Percentiles rank a stretch among this genome's conserved stretches.
Conservation (phyloP, 1,139 yeast genomes). For the Scheffersomyces illinoinensis region DNA sequence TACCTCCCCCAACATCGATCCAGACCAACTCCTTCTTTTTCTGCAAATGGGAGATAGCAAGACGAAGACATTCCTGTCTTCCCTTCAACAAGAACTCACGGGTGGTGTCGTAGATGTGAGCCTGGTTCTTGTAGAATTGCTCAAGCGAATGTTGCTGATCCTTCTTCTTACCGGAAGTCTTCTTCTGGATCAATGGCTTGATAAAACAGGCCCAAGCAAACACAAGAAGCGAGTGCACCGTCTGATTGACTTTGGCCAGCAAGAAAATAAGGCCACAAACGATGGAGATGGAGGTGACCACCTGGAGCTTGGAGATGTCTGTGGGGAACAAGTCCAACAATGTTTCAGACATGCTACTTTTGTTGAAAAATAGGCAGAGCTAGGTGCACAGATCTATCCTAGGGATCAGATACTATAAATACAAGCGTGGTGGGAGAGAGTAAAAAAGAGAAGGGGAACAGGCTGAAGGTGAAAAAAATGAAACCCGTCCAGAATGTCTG, state of each 20-base stretch:
- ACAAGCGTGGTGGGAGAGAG: background rate
- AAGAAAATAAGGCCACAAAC: slow-evolving; percentile 6
- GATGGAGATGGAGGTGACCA: slow-evolving; percentile 1
- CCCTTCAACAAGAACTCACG: slow-evolving; percentile 68
- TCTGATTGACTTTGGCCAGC: slow-evolving; percentile 22
- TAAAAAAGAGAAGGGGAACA: background rate
- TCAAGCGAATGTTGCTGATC: slow-evolving; percentile 71
- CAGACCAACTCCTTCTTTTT: slow-evolving; percentile 56
- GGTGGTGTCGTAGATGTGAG: slow-evolving; percentile 71
- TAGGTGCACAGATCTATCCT: background rate
- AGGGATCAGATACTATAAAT: background rate
- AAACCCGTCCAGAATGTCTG: background rate
- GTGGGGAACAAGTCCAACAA: slow-evolving; percentile 1
- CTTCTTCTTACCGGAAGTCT: slow-evolving; percentile 26
- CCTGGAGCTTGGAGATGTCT: slow-evolving; percentile 2
- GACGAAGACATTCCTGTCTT: slow-evolving; percentile 60
- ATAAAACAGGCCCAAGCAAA: slow-evolving; percentile 62
- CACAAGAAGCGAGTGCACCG: slow-evolving; percentile 32
- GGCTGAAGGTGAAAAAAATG: background rate
- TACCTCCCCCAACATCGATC: slow-evolving; percentile 87
- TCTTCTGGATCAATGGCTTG: slow-evolving; percentile 59
- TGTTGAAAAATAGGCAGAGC: background rate
- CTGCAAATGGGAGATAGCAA: slow-evolving; percentile 58
- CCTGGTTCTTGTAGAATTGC: slow-evolving; percentile 72
- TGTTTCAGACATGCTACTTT: background rate